Conservation (phyloP, 345 rosid genomes). For the Balakata baccata region DNA sequence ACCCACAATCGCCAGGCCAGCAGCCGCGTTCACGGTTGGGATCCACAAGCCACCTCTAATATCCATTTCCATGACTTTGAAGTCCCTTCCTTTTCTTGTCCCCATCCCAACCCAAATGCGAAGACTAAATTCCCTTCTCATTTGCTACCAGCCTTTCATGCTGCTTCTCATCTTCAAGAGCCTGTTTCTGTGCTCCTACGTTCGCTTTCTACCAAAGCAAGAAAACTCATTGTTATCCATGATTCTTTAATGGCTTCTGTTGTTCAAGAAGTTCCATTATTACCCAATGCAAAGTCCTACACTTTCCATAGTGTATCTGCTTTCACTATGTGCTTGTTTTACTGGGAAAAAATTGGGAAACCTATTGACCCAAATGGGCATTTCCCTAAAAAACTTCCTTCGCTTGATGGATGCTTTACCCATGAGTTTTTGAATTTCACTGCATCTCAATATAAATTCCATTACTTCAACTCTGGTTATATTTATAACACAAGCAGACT, state of each 20-base stretch:
- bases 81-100: constrained; percentile 32
- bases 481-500: constrained; percentile 45
- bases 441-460: constrained; percentile 19
- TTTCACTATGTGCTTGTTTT: constrained; percentile 23
- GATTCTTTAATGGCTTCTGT: constrained; percentile 48
- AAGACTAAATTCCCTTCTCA: constrained; percentile 44
- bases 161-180: constrained; percentile 25
- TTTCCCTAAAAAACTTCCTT: constrained; percentile 26
- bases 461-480: constrained; percentile 20
- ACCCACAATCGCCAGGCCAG: constrained; percentile 45
- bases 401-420: constrained; percentile 47
- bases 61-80: constrained; percentile 40
- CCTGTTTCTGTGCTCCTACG: constrained; percentile 29
- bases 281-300: constrained; percentile 39
- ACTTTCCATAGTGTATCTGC: constrained; percentile 45
- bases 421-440: constrained; percentile 32
- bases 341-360: constrained; percentile 24
- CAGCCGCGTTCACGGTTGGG: constrained; percentile 37
- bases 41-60: constrained; percentile 3
- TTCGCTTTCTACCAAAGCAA: constrained; percentile 22
- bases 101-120: constrained; percentile 33
- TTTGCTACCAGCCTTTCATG: constrained; percentile 36
- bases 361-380: not conserved
- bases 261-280: constrained; percentile 27
- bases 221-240: constrained; percentile 34